These are phyloP conservation scores for Cyamopsis tetragonoloba DNA, from an alignment of 306 rosid species.

Conservation along the genomic window DNA sequence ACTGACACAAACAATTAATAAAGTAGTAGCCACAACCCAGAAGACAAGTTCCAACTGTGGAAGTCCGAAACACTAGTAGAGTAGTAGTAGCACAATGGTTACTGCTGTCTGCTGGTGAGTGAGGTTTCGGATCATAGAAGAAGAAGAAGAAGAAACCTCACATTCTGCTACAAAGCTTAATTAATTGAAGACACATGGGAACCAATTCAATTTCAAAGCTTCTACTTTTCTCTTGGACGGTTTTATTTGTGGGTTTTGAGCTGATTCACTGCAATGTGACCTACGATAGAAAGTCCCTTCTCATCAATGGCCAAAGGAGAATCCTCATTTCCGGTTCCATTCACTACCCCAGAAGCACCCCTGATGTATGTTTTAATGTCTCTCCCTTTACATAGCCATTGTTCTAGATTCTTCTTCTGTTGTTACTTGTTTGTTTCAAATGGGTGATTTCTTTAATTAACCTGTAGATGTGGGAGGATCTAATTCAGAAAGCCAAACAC, in stretches of 20 bases:
- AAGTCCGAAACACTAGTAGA: background rate
- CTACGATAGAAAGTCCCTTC: constrained; percentile 74
- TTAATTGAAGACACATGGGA: constrained; percentile 42
- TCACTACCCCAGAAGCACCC: constrained; percentile 97
- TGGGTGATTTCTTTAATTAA: constrained; percentile 21
- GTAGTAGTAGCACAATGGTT: background rate
- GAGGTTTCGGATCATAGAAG: constrained; percentile 34
- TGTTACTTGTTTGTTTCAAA: constrained; percentile 33
- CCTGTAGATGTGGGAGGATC: constrained; percentile 95
- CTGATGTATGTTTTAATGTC: constrained; percentile 41
- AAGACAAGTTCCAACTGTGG: background rate
- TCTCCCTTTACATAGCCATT: background rate
- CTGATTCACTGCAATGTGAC: constrained; percentile 54
- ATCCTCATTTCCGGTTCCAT: constrained; percentile 91
- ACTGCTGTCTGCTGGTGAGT: background rate
- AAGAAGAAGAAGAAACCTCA: background rate
- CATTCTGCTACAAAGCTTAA: background rate
- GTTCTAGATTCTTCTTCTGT: background rate
- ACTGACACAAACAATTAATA: constrained; percentile 31
- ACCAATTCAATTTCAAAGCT: constrained; percentile 51
- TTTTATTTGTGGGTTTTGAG: constrained; percentile 42
- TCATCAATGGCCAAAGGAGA: constrained; percentile 84
- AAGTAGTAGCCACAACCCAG: background rate
- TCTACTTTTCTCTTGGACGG: constrained; percentile 25
- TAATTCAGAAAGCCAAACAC: constrained; percentile 78